Conservation (phyloP, 2,329 filamentous ascomycete genomes). For the Blumeriella jaapii region DNA sequence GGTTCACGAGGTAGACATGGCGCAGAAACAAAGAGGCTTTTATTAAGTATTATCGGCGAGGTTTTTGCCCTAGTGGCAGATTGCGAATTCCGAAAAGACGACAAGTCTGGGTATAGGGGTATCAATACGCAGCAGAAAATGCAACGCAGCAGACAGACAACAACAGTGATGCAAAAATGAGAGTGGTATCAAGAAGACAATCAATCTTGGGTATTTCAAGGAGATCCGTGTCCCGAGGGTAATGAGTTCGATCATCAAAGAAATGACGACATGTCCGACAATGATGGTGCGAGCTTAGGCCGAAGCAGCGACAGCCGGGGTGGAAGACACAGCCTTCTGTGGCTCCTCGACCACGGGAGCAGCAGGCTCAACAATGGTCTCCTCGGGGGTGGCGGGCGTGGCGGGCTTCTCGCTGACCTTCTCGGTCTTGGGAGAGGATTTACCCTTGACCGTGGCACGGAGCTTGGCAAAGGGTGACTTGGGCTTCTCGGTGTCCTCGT, state of each 20-base stretch:
- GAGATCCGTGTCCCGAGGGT: constrained; percentile 27
- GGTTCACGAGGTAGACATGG: no score
- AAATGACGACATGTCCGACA: constrained; percentile 8
- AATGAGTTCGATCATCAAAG: constrained; percentile 22
- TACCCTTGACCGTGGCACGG: constrained; percentile 27
- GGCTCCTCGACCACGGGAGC: constrained; percentile 13
- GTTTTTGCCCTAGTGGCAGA: constrained; percentile 29
- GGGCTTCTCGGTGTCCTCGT: constrained; percentile 34
- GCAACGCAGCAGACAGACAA: constrained; percentile 21
- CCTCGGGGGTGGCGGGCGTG: constrained; percentile 28
- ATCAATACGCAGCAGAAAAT: constrained; percentile 29
- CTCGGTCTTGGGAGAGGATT: constrained; percentile 31
- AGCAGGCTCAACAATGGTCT: constrained; percentile 18
- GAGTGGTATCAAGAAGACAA: constrained; percentile 29
- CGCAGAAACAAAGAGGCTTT: constrained; percentile 24
- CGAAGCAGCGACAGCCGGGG: constrained; percentile 25
- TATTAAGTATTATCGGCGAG: constrained; percentile 28
- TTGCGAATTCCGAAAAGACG: constrained; percentile 28
- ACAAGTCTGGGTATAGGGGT: constrained; percentile 31
- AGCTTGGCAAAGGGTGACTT: constrained; percentile 28
- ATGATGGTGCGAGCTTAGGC: constrained; percentile 19
- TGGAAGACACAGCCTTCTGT: constrained; percentile 9
- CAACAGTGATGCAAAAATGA: constrained; percentile 27
- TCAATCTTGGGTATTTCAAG: constrained; percentile 29
- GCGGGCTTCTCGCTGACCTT: constrained; percentile 36